Evolutionary conservation across 78 protist genomes (phyloP), one percentile per base, ranked within the genome.

Genomic region (Guillardia theta): DNA sequence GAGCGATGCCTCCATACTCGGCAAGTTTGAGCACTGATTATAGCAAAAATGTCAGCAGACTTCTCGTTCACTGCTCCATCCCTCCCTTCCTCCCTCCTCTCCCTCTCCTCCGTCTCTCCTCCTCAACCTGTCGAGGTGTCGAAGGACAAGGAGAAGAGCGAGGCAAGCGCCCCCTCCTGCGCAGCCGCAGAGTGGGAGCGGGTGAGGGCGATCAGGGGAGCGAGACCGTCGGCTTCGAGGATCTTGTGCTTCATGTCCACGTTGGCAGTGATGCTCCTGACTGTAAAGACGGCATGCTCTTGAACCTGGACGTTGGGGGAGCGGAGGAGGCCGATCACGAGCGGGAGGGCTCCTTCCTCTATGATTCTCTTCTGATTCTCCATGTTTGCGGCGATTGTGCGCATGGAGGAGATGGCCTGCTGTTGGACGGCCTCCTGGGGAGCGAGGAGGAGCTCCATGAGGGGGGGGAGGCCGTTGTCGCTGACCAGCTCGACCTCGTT

Each of bases 361-460:
- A 88, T 64, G 30, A 88, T 18, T 64, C 33, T 45, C 41, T 33
- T 36, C 39, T 88, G 76, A 41, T 88, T 88, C 44, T 88, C 93
- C 44, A n/a, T 10, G 24, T 43, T n/a, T 8, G 88, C 88, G 30
- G 90, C 24, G 15, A 78, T 22, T 27, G 53, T 30, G 33, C 90
- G 90, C 33, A 43, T 48, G 18, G 90, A 8, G 2, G 53, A 43
- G 30, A 78, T 18, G 1, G 90, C 90, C 9, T 78, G 90, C 45
- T 24, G 3, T 30, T 78, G 90, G 8, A 78, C 44, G 48, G 24
- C 10, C 90, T 78, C 90, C 50, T 78, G 90, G 15, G 90, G 90
- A 27, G 90, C 90, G 53, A 78, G 90, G 48, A 78, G 90, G 43
- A 78, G 90, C 50, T 78, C 90, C 48, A 78, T 78, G 50, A 78